Evolutionary conservation across 23 red algal species (phyloP), one percentile per base, ranked within the genome.

Genomic region (Agarophyton chilense): DNA sequence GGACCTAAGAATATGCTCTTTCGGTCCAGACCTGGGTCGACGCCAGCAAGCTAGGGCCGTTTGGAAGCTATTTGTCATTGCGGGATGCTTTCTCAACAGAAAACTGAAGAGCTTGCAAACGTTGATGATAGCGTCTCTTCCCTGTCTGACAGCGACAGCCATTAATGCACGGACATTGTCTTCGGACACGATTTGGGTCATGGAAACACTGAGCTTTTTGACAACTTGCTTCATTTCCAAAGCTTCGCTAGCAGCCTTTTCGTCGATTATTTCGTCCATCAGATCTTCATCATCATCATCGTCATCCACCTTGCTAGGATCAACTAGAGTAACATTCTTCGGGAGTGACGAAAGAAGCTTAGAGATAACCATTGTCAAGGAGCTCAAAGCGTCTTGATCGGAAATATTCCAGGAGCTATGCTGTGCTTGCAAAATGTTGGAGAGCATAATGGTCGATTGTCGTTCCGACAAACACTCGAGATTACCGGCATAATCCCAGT

Each of bases 71-170:
- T 67, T 82, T 46, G 49, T 58, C 52, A 91, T 54, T 24, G 44
- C 67, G 19, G 39, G 55, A 13, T 91, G 72, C 64, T 61, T 47
- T 14, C 88, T 41, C 26, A 75, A 51, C 24, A 91, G 61, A 56
- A 81, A 91, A 45, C 77, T 91, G 63, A 91, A 82, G n/a, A 91
- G 42, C 28, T 91, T 72, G 76, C 88, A 91, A 8, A 91, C 88
- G 38, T 55, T 64, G 13, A 82, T 32, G 16, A 82, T 38, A 32
- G 88, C 88, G 35, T 75, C 44, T 10, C 46, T 19, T 12, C 88
- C 88, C 52, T 82, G 72, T 10, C 35, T 34, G 24, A 91, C 88
- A 25, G 88, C 73, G 33, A 68, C 76, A 17, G 22, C 43, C 39
- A 91, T 46, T 12, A 91, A 44, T n/a, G 55, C 45, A 16, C 88